Base-by-base conservation (phyloP, 371 early-diverging fungal genomes). In the Mucor saturninus region DNA sequence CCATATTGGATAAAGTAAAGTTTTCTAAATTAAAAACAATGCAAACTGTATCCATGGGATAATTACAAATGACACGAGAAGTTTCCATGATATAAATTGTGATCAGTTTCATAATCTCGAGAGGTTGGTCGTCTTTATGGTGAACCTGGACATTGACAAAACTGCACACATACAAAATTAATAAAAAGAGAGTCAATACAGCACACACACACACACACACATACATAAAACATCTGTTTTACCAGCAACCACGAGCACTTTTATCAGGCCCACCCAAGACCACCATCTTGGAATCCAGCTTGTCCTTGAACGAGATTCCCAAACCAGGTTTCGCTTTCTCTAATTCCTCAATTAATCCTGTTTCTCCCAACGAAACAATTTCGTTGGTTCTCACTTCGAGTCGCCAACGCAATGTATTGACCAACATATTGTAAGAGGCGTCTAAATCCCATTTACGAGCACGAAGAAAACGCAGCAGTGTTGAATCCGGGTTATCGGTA, bases 11-110 rank as follows among this genome's bases (percentile, higher is more conserved):
- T 51, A 92, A 68, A 31, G 89, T 83, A 65, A 95, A 94, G 48
- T 85, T 87, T 49, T 86, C 87, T 74, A 96, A 74, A 75, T 96
- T 93, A 76, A 95, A 95, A 43, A 96, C 82, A n/a, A 69, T 49
- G 37, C 69, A 69, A 37, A 57, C 61, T 42, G 61, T 15, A 9
- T 69, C 72, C 55, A 68, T 59, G 78, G 85, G 37, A 81, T 90
- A 38, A 84, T 88, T 71, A 87, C 93, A 59, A 84, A 78, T 11
- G 85, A 89, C 69, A 37, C 95, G 87, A 56, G 84, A 80, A 8
- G 88, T 85, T 67, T 95, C 96, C 88, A 95, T 87, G 60, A 83
- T 76, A 65, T 83, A 90, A 60, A 93, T 77, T 15, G 89, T 80
- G 59, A 86, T 79, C 26, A 78, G 67, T 31, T 86, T 77, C 31